Base-by-base conservation (phyloP, 2,329 filamentous ascomycete species). In the Annulohypoxylon truncatum region DNA sequence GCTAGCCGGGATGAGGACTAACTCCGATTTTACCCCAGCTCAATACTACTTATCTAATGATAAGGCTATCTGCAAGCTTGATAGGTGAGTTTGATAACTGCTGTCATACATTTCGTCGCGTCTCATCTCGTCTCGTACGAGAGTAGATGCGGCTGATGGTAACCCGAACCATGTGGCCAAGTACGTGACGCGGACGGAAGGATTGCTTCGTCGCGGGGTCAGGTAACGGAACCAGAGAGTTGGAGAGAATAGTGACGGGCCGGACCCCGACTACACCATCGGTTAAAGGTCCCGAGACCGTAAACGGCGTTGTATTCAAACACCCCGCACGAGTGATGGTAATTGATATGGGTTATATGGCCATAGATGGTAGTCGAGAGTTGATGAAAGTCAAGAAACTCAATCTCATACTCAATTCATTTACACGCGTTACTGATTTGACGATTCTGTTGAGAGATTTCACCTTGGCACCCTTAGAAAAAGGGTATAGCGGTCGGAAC, bases 21-120 rank as follows among this genome's bases (percentile, higher is more conserved):
- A 42, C 5, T 42, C 38, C 38, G 38, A 10, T 42, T 42, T 20
- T 42, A 42, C 38, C 38, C 38, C 38, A 42, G 38, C 38, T 42
- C 38, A 42, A 20, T 42, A 42, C 18, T 29, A 48, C 44, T 48
- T 48, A 48, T 48, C 44, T 15, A 48, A 48, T 48, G 44, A 48
- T 48, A 48, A 28, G 24, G 24, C 24, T 48, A 28, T 46, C 22
- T n/a, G 8, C 22, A 26, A 46, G 15, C 10, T 15, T 42, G 15
- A 42, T 42, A 42, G 38, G 38, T 15, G 22, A 8, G 22, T 42
- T 22, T 42, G 38, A 20, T 42, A 20, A 2, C 38, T 42, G 15
- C 18, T 46, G 42, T 46, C 42, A 28, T 48, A 48, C 24, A 13
- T 28, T 28, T 15, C 9, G 22, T 26, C 22, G 24, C 44, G 13